Percentiles rank a stretch among this genome's conserved stretches.
These are phyloP conservation scores for Acer yangbiense DNA, from an alignment of 345 rosid genomes.

Conservation along the genomic window DNA sequence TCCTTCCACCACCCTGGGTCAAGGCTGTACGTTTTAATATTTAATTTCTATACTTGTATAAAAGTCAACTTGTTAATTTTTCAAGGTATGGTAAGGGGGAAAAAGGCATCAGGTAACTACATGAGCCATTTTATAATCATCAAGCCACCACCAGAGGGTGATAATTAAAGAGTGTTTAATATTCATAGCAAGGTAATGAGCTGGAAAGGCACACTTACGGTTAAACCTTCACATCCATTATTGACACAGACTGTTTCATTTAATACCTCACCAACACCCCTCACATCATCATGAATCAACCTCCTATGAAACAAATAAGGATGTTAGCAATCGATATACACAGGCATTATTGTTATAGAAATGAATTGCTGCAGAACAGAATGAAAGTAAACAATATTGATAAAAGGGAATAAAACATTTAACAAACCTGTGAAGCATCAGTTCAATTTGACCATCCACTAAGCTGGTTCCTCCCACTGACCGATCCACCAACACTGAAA, in stretches of 20 bases:
- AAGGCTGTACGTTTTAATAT: not conserved
- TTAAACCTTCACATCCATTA: constrained; percentile 82
- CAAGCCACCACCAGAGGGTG: not conserved
- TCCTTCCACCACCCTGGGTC: not conserved
- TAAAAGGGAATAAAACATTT: not conserved
- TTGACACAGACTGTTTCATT: constrained; percentile 81
- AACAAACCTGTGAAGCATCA: constrained; percentile 89
- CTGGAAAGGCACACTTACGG: constrained; percentile 51
- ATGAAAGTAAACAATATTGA: not conserved
- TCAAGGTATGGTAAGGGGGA: not conserved
- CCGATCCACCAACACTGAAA: constrained; percentile 89
- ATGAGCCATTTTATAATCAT: not conserved
- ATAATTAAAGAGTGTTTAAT: not conserved
- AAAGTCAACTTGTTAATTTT: not conserved
- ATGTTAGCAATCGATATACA: constrained; percentile 7
- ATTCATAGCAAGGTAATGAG: constrained; percentile 9
- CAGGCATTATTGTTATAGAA: constrained; percentile 9
- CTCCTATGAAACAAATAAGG: constrained; percentile 51
- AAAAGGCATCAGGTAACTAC: not conserved
- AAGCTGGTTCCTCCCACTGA: constrained; percentile 87
- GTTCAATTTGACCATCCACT: constrained; percentile 84
- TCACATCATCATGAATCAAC: constrained; percentile 73
- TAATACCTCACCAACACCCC: constrained; percentile 91
- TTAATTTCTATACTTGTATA: not conserved
- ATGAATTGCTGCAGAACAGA: not conserved